Evolutionary conservation across 1,139 yeast genomes (phyloP).

Genomic region (Kodamaea fungicola): DNA sequence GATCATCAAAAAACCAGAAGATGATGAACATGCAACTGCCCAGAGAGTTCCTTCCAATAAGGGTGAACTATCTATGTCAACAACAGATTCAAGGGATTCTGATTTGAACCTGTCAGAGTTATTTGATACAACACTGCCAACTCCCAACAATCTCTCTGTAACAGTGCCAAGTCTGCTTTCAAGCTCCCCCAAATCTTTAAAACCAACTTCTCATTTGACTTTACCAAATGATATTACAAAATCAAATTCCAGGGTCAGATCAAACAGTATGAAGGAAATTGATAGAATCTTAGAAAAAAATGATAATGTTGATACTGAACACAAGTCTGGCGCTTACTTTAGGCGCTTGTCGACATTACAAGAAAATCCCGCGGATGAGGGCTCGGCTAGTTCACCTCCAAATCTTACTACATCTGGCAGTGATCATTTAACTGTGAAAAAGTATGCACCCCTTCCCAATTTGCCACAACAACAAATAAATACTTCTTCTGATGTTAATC

Average conservation of each 20-base stretch:
- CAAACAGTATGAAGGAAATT: conserved; percentile 40
- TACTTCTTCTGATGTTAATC: neutral
- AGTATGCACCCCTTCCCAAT: neutral
- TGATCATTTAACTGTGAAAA: conserved; percentile 1
- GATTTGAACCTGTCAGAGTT: conserved; percentile 13
- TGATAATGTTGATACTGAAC: conserved; percentile 42
- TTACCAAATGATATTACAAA: conserved; percentile 4
- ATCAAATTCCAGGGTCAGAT: conserved; percentile 26
- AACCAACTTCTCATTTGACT: conserved; percentile 6
- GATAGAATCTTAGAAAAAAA: conserved; percentile 39
- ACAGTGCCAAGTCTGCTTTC: conserved; percentile 11
- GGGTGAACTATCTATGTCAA: neutral
- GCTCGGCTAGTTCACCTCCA: conserved; percentile 3
- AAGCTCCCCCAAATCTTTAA: conserved; percentile 11
- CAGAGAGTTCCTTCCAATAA: neutral
- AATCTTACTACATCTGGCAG: conserved; percentile 2
- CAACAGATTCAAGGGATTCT: neutral
- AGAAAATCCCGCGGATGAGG: conserved; percentile 47
- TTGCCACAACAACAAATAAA: neutral
- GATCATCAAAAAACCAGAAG: conserved; percentile 46
- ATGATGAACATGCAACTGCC: conserved; percentile 9
- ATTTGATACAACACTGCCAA: conserved; percentile 15
- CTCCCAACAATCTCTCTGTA: conserved; percentile 11
- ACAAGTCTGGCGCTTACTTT: conserved; percentile 64
- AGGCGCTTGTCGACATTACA: conserved; percentile 67